phyloP scores from a whole-genome alignment of 345 rosid species.

The Geranium rotundifolium region DNA sequence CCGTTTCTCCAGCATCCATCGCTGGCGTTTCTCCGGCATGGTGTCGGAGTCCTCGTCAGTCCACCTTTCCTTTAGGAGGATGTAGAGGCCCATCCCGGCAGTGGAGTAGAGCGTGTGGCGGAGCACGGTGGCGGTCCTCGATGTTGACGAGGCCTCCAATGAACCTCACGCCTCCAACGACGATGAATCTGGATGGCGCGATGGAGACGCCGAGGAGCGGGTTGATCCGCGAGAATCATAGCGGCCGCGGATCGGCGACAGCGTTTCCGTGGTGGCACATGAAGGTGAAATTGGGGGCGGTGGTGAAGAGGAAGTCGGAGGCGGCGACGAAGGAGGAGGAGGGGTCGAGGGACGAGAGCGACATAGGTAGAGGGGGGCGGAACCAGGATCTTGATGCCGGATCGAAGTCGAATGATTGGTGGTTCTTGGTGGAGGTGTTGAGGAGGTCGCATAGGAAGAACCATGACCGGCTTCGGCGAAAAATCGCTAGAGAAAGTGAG shows the following conservation, averaged over 20 bases:
- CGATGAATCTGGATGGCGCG: constrained; percentile 34
- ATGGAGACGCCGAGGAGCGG: constrained; percentile 47
- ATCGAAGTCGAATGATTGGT: constrained; percentile 80
- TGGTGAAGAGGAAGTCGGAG: no score
- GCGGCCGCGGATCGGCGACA: constrained; percentile 45
- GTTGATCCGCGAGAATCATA: constrained; percentile 41
- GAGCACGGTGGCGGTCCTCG: constrained; percentile 53
- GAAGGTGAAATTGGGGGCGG: constrained; percentile 45
- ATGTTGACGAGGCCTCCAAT: constrained; percentile 65
- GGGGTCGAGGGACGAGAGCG: constrained; percentile 4
- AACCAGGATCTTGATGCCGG: constrained; percentile 63
- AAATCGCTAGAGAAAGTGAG: constrained; percentile 11
- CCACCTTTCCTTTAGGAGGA: no score
- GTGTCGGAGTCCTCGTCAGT: no score
- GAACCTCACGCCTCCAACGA: constrained; percentile 64
- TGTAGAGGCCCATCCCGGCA: no score
- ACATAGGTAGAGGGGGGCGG: constrained; percentile 33
- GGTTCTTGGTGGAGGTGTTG: constrained; percentile 58
- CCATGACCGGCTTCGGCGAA: no score
- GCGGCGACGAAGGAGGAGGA: no score
- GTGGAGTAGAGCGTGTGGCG: no score
- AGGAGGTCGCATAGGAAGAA: constrained; percentile 76
- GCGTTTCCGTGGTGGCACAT: no score
- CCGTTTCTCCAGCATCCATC: no score
- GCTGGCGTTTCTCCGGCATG: no score